Conservation (phyloP, 1,139 yeast genomes). For the Eremothecium cymbalariae region DNA sequence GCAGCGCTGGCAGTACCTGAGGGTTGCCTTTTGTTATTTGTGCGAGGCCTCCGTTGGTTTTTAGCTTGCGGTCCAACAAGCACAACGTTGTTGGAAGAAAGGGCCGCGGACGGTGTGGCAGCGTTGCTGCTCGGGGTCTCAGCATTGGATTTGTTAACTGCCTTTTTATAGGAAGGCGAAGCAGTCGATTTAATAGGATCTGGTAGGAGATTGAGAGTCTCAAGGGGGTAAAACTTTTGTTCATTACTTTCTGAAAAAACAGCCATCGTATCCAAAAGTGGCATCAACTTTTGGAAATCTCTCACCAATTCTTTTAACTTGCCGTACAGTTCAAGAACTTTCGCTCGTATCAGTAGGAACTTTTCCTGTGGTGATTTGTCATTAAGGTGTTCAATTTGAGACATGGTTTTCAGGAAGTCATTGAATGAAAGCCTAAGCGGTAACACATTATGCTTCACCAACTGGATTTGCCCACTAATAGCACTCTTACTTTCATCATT, state of each 20-base stretch:
- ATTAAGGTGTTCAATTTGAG: slow-evolving; percentile 17
- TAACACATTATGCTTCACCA: slow-evolving; percentile 18
- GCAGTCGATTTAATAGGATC: slow-evolving; percentile 3
- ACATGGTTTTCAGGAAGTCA: slow-evolving; percentile 23
- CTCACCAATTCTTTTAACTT: slow-evolving; percentile 23
- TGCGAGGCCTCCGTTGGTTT: not conserved
- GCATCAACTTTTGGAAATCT: slow-evolving; percentile 21
- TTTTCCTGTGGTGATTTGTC: slow-evolving; percentile 20
- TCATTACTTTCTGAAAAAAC: slow-evolving; percentile 18
- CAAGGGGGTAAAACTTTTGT: slow-evolving; percentile 23
- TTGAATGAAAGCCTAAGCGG: slow-evolving; percentile 27
- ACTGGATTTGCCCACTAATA: slow-evolving; percentile 5
- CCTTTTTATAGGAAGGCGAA: slow-evolving; percentile 11
- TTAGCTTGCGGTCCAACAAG: not conserved
- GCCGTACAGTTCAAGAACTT: slow-evolving; percentile 18
- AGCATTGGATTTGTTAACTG: slow-evolving; percentile 19
- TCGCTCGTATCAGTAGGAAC: slow-evolving; percentile 17
- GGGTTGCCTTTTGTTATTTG: slow-evolving; percentile 9
- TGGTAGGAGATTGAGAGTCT: slow-evolving; percentile 12
- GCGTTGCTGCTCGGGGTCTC: slow-evolving; percentile 25
- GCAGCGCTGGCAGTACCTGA: slow-evolving; percentile 6
- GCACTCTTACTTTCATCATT: slow-evolving; percentile 8
- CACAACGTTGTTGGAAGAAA: slow-evolving; percentile 1
- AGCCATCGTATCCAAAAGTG: slow-evolving; percentile 23
- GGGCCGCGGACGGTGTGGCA: slow-evolving; percentile 12